These are phyloP conservation scores for Pichia cactophila DNA, from an alignment of 1,139 yeast genomes.

Conservation along the genomic window DNA sequence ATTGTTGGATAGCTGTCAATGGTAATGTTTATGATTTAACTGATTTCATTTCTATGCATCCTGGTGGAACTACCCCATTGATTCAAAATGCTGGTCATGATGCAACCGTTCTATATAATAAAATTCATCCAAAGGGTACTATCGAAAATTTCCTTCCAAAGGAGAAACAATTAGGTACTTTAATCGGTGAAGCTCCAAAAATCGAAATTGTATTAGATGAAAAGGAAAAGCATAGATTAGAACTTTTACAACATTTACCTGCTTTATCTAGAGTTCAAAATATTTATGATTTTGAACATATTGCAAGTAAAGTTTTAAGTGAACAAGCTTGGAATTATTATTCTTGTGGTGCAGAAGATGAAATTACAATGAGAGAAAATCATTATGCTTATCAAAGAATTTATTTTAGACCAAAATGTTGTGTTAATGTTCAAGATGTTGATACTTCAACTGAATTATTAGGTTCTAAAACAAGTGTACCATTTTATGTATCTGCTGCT, in stretches of 20 bases:
- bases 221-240: constrained; percentile 27
- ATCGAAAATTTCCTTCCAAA: constrained; percentile 34
- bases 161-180: constrained; percentile 28
- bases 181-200: constrained; percentile 32
- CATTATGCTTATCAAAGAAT: constrained; percentile 31
- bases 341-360: constrained; percentile 32
- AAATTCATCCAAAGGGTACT: constrained; percentile 66
- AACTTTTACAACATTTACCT: constrained; percentile 20
- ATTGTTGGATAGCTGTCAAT: constrained; percentile 85
- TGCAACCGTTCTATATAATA: constrained; percentile 76
- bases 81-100: constrained; percentile 82
- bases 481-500: constrained; percentile 70
- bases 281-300: constrained; percentile 30
- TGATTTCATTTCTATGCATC: constrained; percentile 68
- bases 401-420: constrained; percentile 31
- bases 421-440: constrained; percentile 31
- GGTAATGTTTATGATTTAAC: constrained; percentile 83
- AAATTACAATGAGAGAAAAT: constrained; percentile 31
- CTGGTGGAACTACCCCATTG: constrained; percentile 79
- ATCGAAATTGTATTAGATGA: constrained; percentile 29
- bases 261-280: constrained; percentile 28
- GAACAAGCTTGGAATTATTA: constrained; percentile 31
- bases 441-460: constrained; percentile 35
- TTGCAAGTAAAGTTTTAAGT: constrained; percentile 28
- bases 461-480: constrained; percentile 43